Percentiles rank a stretch among this genome's conserved stretches.
Conservation (phyloP, 1,284 basidiomycete genomes). For the Jaminaea rosea region DNA sequence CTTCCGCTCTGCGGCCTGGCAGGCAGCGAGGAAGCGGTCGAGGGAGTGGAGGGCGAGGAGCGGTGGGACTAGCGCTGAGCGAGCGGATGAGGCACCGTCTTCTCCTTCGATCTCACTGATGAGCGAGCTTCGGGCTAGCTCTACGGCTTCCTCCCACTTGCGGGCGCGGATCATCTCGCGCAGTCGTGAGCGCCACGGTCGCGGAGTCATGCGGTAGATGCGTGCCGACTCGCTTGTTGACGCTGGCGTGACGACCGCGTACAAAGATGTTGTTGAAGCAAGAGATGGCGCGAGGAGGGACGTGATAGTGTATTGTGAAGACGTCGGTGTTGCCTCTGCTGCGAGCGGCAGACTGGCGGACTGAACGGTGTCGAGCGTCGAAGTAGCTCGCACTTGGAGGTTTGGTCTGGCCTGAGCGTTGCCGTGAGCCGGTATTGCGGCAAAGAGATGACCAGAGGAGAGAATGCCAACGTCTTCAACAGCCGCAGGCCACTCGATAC, state of each 20-base stretch:
- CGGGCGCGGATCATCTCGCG: background rate
- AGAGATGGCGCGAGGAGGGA: constrained; percentile 1
- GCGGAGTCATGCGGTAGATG: constrained; percentile 29
- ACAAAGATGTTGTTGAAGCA: constrained; percentile 20
- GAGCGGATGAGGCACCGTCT: background rate
- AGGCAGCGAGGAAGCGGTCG: background rate
- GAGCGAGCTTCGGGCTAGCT: background rate
- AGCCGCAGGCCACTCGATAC: constrained; percentile 66
- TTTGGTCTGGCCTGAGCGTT: constrained; percentile 9
- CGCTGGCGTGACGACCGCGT: constrained; percentile 19
- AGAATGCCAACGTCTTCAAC: constrained; percentile 69
- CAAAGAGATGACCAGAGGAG: background rate
- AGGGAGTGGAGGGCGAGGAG: background rate
- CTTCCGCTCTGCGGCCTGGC: constrained; percentile 47
- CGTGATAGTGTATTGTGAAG: constrained; percentile 2
- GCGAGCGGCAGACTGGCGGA: constrained; percentile 25
- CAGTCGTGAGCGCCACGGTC: background rate
- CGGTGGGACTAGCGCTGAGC: background rate
- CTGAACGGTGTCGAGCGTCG: constrained; percentile 30
- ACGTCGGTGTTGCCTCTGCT: no score
- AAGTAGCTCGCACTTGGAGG: constrained; percentile 29
- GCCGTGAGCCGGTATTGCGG: constrained; percentile 2
- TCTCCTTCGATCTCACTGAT: background rate
- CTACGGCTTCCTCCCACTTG: constrained; percentile 1
- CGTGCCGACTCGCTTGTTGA: constrained; percentile 56